Evolutionary conservation across 2,329 filamentous ascomycete genomes (phyloP).

Genomic region (Fusarium falciforme): DNA sequence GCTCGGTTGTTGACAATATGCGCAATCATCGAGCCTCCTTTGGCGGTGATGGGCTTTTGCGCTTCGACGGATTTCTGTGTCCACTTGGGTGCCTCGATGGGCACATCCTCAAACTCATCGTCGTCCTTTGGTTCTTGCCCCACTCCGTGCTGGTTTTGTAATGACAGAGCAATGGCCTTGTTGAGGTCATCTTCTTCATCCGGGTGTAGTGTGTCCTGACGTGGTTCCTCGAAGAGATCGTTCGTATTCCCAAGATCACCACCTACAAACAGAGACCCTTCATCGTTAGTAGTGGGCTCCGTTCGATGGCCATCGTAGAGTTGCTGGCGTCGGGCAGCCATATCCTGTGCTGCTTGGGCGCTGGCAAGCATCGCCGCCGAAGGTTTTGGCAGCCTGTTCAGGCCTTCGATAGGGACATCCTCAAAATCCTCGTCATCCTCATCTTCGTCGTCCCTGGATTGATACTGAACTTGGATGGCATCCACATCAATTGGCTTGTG

Average conservation of each 20-base stretch:
- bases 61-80: conserved; percentile 63
- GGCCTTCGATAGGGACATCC: conserved; percentile 89
- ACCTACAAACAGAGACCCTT: conserved; percentile 60
- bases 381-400: conserved; percentile 82
- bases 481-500: conserved; percentile 96
- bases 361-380: conserved; percentile 35
- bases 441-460: conserved; percentile 68
- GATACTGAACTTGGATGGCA: conserved; percentile 67
- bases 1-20: conserved; percentile 80
- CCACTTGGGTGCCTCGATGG: conserved; percentile 62
- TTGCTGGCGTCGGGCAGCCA: conserved; percentile 42
- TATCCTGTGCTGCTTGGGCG: conserved; percentile 42
- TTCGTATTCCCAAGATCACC: conserved; percentile 43
- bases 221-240: conserved; percentile 43
- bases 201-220: conserved; percentile 51
- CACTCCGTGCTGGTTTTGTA: conserved; percentile 71
- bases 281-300: conserved; percentile 49
- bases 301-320: conserved; percentile 38
- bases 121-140: conserved; percentile 53
- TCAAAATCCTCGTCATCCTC: conserved; percentile 86
- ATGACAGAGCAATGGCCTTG: conserved; percentile 85
- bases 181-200: conserved; percentile 73
- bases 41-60: conserved; percentile 62
- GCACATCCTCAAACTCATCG: conserved; percentile 62
- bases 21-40: conserved; percentile 72